phyloP scores from a whole-genome alignment of 1,284 basidiomycete genomes.

The Puccinia coronata region DNA sequence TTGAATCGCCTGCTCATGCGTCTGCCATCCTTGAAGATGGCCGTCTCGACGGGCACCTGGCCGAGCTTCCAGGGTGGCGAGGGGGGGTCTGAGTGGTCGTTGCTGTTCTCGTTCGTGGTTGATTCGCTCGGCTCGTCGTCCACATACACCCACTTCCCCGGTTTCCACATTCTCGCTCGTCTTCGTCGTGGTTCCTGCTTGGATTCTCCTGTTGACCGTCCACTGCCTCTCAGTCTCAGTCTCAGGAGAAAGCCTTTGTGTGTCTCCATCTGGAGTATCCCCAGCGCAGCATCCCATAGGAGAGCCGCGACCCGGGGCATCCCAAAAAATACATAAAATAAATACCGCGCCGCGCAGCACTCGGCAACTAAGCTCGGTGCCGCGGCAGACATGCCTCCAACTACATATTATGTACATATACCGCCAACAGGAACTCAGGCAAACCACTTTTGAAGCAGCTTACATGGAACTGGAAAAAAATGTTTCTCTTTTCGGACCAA shows the following conservation, averaged over 20 bases:
- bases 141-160: constrained; percentile 42
- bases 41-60: constrained; percentile 39
- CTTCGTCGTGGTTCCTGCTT: not conserved
- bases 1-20: constrained; percentile 36
- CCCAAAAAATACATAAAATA: too few species aligned
- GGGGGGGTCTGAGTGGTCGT: constrained; percentile 13
- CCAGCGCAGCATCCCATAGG: not conserved
- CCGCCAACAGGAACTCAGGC: too few species aligned
- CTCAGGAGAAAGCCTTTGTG: too few species aligned
- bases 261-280: not conserved
- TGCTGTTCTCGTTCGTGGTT: not conserved
- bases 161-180: constrained; percentile 37
- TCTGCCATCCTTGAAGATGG: constrained; percentile 43
- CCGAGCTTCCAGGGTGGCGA: constrained; percentile 47
- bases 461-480: too few species aligned
- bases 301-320: too few species aligned
- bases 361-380: too few species aligned
- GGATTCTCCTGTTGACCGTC: not conserved
- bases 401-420: too few species aligned
- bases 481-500: too few species aligned
- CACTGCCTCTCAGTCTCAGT: too few species aligned
- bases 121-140: constrained; percentile 35
- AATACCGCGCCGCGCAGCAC: too few species aligned
- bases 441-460: too few species aligned
- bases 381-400: too few species aligned